Evolutionary conservation across 768 basidiomycete genomes (phyloP).

Genomic region (Cyclocybe cylindracea): DNA sequence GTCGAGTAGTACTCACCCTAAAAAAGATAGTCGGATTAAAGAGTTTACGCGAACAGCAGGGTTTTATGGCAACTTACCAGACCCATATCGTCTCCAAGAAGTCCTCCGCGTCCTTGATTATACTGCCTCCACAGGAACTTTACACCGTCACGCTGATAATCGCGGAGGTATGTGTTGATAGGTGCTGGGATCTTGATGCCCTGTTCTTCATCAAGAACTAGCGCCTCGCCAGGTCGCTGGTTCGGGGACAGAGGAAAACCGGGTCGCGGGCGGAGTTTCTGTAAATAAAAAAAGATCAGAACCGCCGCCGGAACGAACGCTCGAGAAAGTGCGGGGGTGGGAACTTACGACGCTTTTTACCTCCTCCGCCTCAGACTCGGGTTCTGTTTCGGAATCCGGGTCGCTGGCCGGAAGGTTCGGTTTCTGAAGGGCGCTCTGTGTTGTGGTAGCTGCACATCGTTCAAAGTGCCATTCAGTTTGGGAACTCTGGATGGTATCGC

Average conservation of each 20-base stretch:
- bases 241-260: conserved; percentile 48
- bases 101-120: conserved; percentile 64
- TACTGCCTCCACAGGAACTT: conserved; percentile 80
- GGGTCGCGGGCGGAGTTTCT: conserved; percentile 52
- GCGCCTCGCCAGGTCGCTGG: conserved; percentile 43
- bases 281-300: not conserved
- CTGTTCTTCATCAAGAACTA: conserved; percentile 50
- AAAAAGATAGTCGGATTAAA: not conserved
- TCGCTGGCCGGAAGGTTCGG: not conserved
- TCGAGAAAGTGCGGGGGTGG: not conserved
- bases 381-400: conserved; percentile 17
- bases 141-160: conserved; percentile 89
- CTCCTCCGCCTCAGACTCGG: conserved; percentile 30
- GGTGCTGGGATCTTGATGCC: conserved; percentile 58
- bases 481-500: no score
- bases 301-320: not conserved
- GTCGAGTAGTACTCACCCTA: conserved; percentile 6
- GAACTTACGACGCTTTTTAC: conserved; percentile 22
- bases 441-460: no score
- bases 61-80: conserved; percentile 39
- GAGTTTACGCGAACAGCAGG: not conserved
- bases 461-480: no score
- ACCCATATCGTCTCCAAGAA: conserved; percentile 98
- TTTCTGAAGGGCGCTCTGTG: not conserved
- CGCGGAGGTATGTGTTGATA: conserved; percentile 86